Conservation (phyloP, 1,284 basidiomycete species). For the Laetiporus sulphureus region DNA sequence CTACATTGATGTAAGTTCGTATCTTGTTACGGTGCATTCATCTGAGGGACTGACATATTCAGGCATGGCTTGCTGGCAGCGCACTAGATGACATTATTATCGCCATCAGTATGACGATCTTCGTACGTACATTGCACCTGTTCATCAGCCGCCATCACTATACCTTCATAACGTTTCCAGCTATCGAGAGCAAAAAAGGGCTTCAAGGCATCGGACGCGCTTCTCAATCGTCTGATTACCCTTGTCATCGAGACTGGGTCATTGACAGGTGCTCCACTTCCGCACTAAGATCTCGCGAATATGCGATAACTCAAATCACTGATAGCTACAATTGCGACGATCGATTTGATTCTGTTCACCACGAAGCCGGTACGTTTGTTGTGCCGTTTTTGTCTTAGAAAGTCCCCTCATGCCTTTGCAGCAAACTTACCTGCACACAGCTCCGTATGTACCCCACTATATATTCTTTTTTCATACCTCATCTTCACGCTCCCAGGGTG, state of each 20-base stretch:
- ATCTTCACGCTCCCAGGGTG: not conserved
- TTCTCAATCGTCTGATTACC: not conserved
- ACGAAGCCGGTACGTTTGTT: not conserved
- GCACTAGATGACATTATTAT: not conserved
- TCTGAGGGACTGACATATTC: not conserved
- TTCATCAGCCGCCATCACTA: not conserved
- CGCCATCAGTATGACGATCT: not conserved
- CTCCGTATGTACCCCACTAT: not conserved
- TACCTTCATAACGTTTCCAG: not conserved
- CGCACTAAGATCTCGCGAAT: not conserved
- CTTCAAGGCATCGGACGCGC: not conserved
- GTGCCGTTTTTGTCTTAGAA: not conserved
- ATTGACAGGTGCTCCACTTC: not conserved
- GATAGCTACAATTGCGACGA: not conserved
- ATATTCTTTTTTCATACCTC: not conserved
- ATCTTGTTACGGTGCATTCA: not conserved
- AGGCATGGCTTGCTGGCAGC: not conserved
- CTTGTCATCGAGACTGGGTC: not conserved
- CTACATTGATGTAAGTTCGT: not conserved
- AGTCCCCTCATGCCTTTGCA: not conserved
- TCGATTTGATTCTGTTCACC: not conserved
- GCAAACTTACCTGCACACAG: not conserved
- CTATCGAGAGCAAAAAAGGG: not conserved
- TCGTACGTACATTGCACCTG: not conserved
- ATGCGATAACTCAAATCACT: not conserved